These are phyloP conservation scores for Cladophialophora carrionii DNA, from an alignment of 2,329 filamentous ascomycete genomes.

Conservation along the genomic window DNA sequence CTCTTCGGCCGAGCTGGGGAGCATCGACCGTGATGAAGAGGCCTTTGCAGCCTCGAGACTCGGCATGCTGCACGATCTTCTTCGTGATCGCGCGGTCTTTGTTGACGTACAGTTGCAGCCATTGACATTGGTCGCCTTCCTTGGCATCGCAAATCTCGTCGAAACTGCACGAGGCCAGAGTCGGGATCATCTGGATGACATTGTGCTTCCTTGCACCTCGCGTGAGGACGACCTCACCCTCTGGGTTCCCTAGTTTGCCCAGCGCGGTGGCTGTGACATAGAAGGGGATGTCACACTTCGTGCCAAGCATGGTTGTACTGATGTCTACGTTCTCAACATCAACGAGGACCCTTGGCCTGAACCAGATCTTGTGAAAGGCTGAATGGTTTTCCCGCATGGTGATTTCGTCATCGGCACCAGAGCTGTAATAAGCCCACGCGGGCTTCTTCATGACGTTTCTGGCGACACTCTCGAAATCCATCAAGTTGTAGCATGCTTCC, in stretches of 20 bases:
- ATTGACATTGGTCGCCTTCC: constrained; percentile 80
- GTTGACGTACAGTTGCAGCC: constrained; percentile 97
- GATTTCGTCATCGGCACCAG: constrained; percentile 88
- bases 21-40: constrained; percentile 99
- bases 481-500: constrained; percentile 87
- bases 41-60: constrained; percentile 86
- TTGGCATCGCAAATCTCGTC: constrained; percentile 93
- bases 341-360: constrained; percentile 84
- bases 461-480: constrained; percentile 95
- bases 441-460: constrained; percentile 90
- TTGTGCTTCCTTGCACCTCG: constrained; percentile 81
- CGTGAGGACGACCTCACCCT: constrained; percentile 88
- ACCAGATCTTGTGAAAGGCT: constrained; percentile 97
- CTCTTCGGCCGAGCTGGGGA: constrained; percentile 87
- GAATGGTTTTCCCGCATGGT: constrained; percentile 94
- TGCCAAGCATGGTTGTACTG: constrained; percentile 90
- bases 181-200: constrained; percentile 98
- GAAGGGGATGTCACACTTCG: constrained; percentile 81
- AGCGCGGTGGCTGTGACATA: constrained; percentile 96
- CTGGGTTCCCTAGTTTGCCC: constrained; percentile 89
- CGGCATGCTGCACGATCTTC: constrained; percentile 87
- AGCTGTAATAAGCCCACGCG: constrained; percentile 97
- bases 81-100: constrained; percentile 89
- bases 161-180: constrained; percentile 92
- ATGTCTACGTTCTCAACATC: constrained; percentile 87